Base-by-base conservation (phyloP, 495 filamentous ascomycete species). In the Peziza echinospora region DNA sequence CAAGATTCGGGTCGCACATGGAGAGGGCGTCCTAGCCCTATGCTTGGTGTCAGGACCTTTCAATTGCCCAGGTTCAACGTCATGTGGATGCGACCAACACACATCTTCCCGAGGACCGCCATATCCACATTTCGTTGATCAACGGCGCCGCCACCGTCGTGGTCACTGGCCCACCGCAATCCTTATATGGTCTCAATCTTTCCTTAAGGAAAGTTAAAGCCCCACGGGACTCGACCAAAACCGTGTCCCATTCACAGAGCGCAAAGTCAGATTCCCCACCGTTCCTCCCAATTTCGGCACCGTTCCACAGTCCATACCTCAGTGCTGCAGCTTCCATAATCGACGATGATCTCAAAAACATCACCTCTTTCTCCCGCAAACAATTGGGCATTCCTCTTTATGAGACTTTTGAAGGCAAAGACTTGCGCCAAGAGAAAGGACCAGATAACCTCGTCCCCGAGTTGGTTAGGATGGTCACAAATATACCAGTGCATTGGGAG, bases 101-200 rank as follows among this genome's bases (percentile, higher is more conserved):
- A 57, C 87, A 96, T 65, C 72, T 99, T 25, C 91, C 91, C 0
- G 65, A 78, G 52, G 85, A 93, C 51, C 77, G 84, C 30, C 89
- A 96, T 58, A 92, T 99, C 52, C 76, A 77, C 50, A 91, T 99
- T 55, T 94, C 91, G 2, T 71, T 99, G 34, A 73, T 93, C 56
- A 99, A 99, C 67, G 93, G 87, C 60, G 83, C 87, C 23, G 77
- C 89, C 26, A 99, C 94, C 59, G 77, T 94, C 60, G 91, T 96
- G 49, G 86, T 99, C 9, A 92, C 91, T 28, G 91, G 91, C 37
- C 89, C 91, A 23, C 91, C 91, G 0, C 80, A 87, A 48, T 94
- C 91, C 0, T 71, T 99, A 13, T 93, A 93, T 57, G 91, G 91
- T 67, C 70, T 99, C 41, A 99, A 99, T 55, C 65, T 91, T 37